A percentile compares a stretch with the other conserved stretches of the same genome.
These are phyloP conservation scores for Aureobasidium sp. DNA, from an alignment of 2,329 filamentous ascomycete species.

Conservation along the genomic window DNA sequence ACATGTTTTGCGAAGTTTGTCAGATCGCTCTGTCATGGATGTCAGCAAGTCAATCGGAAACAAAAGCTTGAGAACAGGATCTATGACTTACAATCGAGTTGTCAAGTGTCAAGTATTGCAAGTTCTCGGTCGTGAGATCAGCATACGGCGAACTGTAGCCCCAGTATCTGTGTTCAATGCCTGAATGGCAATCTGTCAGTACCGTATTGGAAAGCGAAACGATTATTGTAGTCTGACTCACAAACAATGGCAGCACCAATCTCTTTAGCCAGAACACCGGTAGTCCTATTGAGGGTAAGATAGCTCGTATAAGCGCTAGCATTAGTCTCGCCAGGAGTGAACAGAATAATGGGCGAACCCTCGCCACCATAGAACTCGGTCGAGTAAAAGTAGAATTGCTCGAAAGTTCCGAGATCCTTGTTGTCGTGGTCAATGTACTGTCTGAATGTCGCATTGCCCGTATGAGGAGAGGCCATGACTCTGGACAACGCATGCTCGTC, in stretches of 20 bases:
- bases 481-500: background rate
- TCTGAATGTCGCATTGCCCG: slow-evolving; percentile 37
- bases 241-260: slow-evolving; percentile 49
- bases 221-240: background rate
- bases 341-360: slow-evolving; percentile 44
- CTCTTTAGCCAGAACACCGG: slow-evolving; percentile 46
- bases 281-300: slow-evolving; percentile 44
- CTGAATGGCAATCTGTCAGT: background rate
- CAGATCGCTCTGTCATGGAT: slow-evolving; percentile 36
- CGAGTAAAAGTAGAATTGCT: slow-evolving; percentile 49
- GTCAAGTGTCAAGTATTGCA: slow-evolving; percentile 49
- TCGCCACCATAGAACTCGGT: slow-evolving; percentile 47
- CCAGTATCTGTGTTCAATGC: slow-evolving; percentile 54
- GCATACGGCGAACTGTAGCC: slow-evolving; percentile 49
- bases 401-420: slow-evolving; percentile 49
- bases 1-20: slow-evolving; percentile 49
- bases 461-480: background rate
- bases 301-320: slow-evolving; percentile 40
- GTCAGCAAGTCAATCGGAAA: background rate
- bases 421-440: slow-evolving; percentile 55
- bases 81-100: slow-evolving; percentile 37
- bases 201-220: background rate
- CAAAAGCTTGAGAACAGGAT: too few relatives aligned
- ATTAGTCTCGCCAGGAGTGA: slow-evolving; percentile 43
- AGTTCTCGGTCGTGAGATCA: slow-evolving; percentile 45